phyloP scores from a whole-genome alignment of 169 alveolate genomes.

The Amoebophrya sp. region DNA sequence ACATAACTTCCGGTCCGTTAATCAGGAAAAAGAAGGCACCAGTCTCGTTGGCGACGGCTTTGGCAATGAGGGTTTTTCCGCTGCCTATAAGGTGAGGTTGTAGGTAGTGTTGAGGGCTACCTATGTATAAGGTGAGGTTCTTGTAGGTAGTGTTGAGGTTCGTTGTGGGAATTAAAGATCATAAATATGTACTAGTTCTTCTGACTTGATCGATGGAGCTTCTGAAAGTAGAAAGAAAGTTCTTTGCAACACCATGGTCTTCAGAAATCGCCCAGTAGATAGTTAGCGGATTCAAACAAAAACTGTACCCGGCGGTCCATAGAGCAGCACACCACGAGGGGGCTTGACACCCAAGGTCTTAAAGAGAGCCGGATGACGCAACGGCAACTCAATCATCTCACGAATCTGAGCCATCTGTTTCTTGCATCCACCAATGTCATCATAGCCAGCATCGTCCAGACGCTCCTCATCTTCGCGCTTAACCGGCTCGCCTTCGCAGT shows the following conservation, averaged over 20 bases:
- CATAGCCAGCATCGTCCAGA: constrained; percentile 98
- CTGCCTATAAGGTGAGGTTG: too few species aligned
- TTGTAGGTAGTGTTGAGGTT: neutral
- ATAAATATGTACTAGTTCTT: too few species aligned
- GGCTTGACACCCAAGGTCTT: constrained; percentile 99
- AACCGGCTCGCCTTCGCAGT: constrained; percentile 94
- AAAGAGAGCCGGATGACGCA: constrained; percentile 97
- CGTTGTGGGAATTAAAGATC: too few species aligned
- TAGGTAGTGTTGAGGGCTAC: neutral
- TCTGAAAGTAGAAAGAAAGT: too few species aligned
- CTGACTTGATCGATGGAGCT: too few species aligned
- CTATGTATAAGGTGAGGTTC: neutral
- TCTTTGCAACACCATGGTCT: too few species aligned
- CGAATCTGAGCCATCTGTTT: constrained; percentile 97
- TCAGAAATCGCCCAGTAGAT: too few species aligned
- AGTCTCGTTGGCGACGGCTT: constrained; percentile 98
- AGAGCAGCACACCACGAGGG: constrained; percentile 98
- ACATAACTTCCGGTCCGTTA: constrained; percentile 86
- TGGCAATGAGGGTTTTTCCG: constrained; percentile 98
- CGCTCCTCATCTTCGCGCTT: constrained; percentile 99
- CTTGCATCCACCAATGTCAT: constrained; percentile 99
- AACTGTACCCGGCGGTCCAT: constrained; percentile 96
- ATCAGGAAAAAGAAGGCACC: constrained; percentile 59
- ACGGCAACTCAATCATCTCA: constrained; percentile 97
- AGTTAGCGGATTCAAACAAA: neutral